Evolutionary conservation across 2,329 filamentous ascomycete species (phyloP).

Genomic region (Davidsoniella australis): DNA sequence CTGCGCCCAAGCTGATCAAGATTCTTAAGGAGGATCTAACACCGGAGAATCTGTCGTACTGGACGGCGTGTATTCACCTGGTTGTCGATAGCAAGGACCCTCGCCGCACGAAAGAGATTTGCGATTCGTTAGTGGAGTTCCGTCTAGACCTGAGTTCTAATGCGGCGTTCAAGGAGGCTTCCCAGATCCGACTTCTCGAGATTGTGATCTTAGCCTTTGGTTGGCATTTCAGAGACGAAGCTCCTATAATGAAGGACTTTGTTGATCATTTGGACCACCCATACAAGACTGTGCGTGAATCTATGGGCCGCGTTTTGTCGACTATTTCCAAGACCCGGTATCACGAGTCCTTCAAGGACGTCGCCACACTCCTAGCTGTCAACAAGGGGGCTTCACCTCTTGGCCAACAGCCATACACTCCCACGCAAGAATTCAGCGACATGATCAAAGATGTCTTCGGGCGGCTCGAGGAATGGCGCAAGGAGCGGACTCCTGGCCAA

Average conservation of each 20-base stretch:
- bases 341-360: slow-evolving; percentile 79
- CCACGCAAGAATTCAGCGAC: slow-evolving; percentile 53
- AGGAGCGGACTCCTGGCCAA: slow-evolving; percentile 68
- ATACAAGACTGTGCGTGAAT: slow-evolving; percentile 91
- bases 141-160: slow-evolving; percentile 87
- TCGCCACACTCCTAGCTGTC: slow-evolving; percentile 53
- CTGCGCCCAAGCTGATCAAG: slow-evolving; percentile 69
- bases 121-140: slow-evolving; percentile 70
- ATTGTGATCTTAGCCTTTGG: slow-evolving; percentile 74
- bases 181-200: slow-evolving; percentile 81
- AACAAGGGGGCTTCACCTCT: slow-evolving; percentile 71
- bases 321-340: slow-evolving; percentile 83
- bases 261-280: slow-evolving; percentile 85
- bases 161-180: slow-evolving; percentile 96
- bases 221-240: slow-evolving; percentile 89
- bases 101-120: slow-evolving; percentile 67
- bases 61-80: slow-evolving; percentile 85
- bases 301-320: slow-evolving; percentile 77
- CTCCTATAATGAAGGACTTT: slow-evolving; percentile 79
- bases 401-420: slow-evolving; percentile 68
- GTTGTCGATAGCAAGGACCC: slow-evolving; percentile 81
- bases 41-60: slow-evolving; percentile 86
- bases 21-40: slow-evolving; percentile 86
- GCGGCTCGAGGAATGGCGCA: slow-evolving; percentile 72
- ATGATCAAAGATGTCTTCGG: slow-evolving; percentile 62